These are phyloP conservation scores for Guyanaporus albipodus DNA, from an alignment of 768 basidiomycete species.

Conservation along the genomic window DNA sequence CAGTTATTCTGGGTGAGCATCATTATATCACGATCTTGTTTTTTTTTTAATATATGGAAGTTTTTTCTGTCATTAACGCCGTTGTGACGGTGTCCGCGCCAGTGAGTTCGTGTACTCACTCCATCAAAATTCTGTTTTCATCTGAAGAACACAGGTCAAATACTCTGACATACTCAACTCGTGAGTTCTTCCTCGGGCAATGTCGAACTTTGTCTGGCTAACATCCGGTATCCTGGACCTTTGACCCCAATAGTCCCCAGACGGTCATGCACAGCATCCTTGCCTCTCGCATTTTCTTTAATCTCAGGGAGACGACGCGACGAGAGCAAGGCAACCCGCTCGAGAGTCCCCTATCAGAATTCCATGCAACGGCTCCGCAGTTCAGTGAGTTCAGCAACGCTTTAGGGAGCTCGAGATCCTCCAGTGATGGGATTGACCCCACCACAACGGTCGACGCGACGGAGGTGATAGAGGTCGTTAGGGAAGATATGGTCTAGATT, in stretches of 20 bases:
- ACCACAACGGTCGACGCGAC: not conserved
- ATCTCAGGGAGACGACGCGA: conserved; percentile 19
- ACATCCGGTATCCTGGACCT: not conserved
- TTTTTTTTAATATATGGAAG: conserved; percentile 2
- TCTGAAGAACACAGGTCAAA: conserved; percentile 4
- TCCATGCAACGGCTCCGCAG: conserved; percentile 1
- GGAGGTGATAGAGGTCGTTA: not conserved
- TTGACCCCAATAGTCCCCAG: conserved; percentile 22
- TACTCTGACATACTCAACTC: conserved; percentile 17
- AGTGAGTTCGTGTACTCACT: not conserved
- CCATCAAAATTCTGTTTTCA: not conserved
- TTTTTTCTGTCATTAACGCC: conserved; percentile 17
- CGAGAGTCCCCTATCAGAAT: conserved; percentile 4
- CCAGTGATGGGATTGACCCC: not conserved
- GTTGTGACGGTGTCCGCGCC: conserved; percentile 6
- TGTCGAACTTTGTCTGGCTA: not conserved
- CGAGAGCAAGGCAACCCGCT: not conserved
- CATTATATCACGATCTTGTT: not conserved
- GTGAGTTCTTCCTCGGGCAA: conserved; percentile 2
- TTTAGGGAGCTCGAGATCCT: not conserved
- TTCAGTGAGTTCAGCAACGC: conserved; percentile 3
- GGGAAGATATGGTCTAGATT: not conserved
- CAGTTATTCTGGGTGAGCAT: conserved; percentile 13
- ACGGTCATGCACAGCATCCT: conserved; percentile 23
- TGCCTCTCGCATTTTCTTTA: conserved; percentile 24